A percentile compares a stretch with the other conserved stretches of the same genome.
Conservation (phyloP, 345 rosid species). For the Trapa bicornis region DNA sequence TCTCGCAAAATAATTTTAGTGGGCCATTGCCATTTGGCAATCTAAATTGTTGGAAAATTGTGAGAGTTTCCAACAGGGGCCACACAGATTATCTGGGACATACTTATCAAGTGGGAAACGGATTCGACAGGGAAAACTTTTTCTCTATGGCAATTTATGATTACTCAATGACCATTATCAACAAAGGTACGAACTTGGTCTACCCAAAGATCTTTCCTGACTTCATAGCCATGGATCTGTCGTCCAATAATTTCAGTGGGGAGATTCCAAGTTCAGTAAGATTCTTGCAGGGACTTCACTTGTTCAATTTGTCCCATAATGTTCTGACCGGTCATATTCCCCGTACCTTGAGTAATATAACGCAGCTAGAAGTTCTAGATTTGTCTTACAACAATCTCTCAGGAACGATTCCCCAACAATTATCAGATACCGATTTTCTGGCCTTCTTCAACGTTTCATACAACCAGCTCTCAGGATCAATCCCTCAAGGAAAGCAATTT, state of each 20-base stretch:
- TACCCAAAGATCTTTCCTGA: conserved; percentile 4
- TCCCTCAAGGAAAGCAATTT: conserved; percentile 9
- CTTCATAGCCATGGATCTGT: conserved; percentile 8
- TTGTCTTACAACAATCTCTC: conserved; percentile 5
- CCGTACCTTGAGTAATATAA: neutral
- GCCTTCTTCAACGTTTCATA: neutral
- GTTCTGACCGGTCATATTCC: conserved; percentile 4
- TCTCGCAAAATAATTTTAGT: conserved; percentile 2
- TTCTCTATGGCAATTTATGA: neutral
- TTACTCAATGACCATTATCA: conserved; percentile 5
- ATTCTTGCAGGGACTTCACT: neutral
- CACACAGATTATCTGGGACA: neutral
- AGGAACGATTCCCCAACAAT: conserved; percentile 3
- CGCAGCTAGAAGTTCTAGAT: conserved; percentile 6
- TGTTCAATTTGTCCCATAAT: conserved; percentile 8
- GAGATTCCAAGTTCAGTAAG: conserved; percentile 3
- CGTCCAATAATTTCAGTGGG: conserved; percentile 1
- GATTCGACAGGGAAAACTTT: no score
- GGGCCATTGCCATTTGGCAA: conserved; percentile 1
- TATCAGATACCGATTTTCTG: neutral
- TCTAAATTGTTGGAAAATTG: conserved; percentile 4
- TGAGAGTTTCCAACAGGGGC: neutral
- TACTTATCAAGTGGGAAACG: neutral
- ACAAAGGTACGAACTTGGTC: conserved; percentile 4
- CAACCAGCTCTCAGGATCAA: conserved; percentile 8